Conservation (phyloP, 352 stramenopile genomes). For the Peronospora farinosa region DNA sequence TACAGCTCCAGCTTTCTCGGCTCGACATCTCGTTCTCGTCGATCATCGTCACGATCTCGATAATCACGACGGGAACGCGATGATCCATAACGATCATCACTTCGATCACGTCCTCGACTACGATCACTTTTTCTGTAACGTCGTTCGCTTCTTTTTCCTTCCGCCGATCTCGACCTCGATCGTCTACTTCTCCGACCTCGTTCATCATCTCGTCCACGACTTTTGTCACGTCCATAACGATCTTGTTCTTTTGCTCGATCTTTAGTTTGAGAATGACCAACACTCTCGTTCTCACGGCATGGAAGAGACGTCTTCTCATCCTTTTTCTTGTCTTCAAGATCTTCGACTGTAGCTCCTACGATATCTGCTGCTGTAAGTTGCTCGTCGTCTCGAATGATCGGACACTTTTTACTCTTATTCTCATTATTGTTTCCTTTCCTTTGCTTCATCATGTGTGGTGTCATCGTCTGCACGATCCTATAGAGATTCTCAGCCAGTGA, state of each 20-base stretch:
- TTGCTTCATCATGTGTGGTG: constrained; percentile 43
- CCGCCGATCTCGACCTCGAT: constrained; percentile 38
- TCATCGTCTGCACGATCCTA: constrained; percentile 79
- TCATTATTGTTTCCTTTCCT: neutral
- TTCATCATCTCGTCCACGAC: constrained; percentile 24
- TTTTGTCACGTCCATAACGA: constrained; percentile 24
- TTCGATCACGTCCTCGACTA: constrained; percentile 22
- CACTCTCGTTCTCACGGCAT: constrained; percentile 13
- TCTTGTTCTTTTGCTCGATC: constrained; percentile 18
- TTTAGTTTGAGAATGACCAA: constrained; percentile 12
- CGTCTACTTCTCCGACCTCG: constrained; percentile 26
- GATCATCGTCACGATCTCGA: constrained; percentile 24
- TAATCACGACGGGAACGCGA: constrained; percentile 28
- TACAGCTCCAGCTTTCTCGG: constrained; percentile 80
- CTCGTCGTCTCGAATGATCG: constrained; percentile 53
- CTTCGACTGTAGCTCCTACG: constrained; percentile 28
- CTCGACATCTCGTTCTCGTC: constrained; percentile 23
- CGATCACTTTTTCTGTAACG: constrained; percentile 23
- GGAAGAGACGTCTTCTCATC: constrained; percentile 5
- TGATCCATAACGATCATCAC: constrained; percentile 22
- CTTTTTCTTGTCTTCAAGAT: constrained; percentile 21
- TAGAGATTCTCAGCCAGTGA: constrained; percentile 71
- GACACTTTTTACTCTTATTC: constrained; percentile 19
- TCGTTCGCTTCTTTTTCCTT: constrained; percentile 19
- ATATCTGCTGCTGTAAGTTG: constrained; percentile 69